Percentiles rank a stretch among this genome's conserved stretches.
phyloP scores from a whole-genome alignment of 108 stramenopile genomes.

The Bacterosira constricta region DNA sequence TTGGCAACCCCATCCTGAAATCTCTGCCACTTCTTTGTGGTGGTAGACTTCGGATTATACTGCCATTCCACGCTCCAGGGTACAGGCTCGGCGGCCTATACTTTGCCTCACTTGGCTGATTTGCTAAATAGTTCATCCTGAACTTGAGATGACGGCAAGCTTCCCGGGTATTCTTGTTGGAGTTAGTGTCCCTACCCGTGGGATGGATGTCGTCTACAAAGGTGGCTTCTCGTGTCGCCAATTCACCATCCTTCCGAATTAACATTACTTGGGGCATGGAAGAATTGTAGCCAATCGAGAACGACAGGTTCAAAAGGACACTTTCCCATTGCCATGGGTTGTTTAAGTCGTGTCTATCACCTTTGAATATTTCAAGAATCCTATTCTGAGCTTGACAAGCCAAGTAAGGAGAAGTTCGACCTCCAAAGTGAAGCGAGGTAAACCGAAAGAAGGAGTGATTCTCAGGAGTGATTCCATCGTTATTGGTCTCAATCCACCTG shows the following conservation, averaged over 20 bases:
- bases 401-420: neutral
- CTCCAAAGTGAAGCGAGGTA: neutral
- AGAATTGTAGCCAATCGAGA: neutral
- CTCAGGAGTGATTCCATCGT: neutral
- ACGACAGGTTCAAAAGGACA: neutral
- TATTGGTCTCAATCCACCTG: neutral
- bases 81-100: neutral
- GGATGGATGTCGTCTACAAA: no score
- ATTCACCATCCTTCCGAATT: no score
- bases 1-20: neutral
- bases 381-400: no score
- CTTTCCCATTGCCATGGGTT: neutral
- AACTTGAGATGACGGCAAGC: neutral
- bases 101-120: neutral
- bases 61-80: slow-evolving; percentile 10
- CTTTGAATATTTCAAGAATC: neutral
- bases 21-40: slow-evolving; percentile 6
- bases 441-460: neutral
- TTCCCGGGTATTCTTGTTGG: neutral
- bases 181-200: neutral
- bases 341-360: neutral
- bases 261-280: slow-evolving; percentile 9
- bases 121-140: neutral
- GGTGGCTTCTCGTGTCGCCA: neutral
- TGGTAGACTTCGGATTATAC: slow-evolving; percentile 1